These are phyloP conservation scores for Stellera chamaejasme DNA, from an alignment of 345 rosid genomes.

Conservation along the genomic window DNA sequence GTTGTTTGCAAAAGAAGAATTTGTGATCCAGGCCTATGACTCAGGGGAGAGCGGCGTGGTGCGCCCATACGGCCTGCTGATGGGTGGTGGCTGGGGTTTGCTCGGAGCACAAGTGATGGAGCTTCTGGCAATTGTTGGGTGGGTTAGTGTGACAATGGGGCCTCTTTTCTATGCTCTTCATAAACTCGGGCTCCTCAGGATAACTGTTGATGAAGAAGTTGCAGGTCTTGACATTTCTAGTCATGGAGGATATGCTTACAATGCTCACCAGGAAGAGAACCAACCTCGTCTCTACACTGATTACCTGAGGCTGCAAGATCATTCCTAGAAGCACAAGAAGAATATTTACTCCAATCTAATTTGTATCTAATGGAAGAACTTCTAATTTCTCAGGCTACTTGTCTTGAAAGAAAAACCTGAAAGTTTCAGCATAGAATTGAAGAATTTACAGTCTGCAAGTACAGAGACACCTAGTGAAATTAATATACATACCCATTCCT, in stretches of 20 bases:
- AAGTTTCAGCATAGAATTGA: too few relatives aligned
- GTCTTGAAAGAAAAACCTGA: too few relatives aligned
- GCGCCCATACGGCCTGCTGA: slow-evolving; percentile 39
- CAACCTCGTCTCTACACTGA: slow-evolving; percentile 28
- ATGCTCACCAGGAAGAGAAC: slow-evolving; percentile 26
- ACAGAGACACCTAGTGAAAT: background rate
- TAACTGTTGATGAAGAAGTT: slow-evolving; percentile 38
- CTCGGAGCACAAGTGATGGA: slow-evolving; percentile 40
- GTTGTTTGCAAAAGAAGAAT: slow-evolving; percentile 51
- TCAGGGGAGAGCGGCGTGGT: slow-evolving; percentile 28
- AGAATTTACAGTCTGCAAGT: too few relatives aligned
- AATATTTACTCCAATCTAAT: too few relatives aligned
- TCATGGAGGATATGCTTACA: slow-evolving; percentile 50
- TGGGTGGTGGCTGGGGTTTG: slow-evolving; percentile 62
- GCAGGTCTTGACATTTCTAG: slow-evolving; percentile 55
- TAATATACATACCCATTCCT: slow-evolving; percentile 1
- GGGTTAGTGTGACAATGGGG: slow-evolving; percentile 54
- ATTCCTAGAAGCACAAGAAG: background rate
- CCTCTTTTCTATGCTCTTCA: slow-evolving; percentile 44
- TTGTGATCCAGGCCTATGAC: slow-evolving; percentile 41
- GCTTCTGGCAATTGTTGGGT: slow-evolving; percentile 28
- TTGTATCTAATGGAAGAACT: too few relatives aligned
- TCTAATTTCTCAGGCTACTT: too few relatives aligned
- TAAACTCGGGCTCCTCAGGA: slow-evolving; percentile 35
- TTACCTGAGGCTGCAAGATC: slow-evolving; percentile 25